A percentile compares a stretch with the other conserved stretches of the same genome.
phyloP scores from a whole-genome alignment of 768 basidiomycete genomes.

The Piloderma croceum region DNA sequence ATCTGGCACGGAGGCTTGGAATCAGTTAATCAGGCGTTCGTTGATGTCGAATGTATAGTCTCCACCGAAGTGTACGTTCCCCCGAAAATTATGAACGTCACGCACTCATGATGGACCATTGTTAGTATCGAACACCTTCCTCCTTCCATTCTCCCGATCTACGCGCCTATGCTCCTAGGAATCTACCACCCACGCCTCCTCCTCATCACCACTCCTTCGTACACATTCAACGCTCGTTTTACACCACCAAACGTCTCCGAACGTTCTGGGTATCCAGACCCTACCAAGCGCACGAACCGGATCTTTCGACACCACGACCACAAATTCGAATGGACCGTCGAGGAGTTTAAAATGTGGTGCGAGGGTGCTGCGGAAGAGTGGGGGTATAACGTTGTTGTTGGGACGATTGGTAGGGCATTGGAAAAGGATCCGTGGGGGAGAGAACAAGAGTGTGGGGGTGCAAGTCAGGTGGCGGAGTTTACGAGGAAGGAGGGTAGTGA shows the following conservation, averaged over 20 bases:
- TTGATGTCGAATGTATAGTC: constrained; percentile 65
- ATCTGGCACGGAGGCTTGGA: constrained; percentile 77
- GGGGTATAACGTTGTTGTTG: constrained; percentile 64
- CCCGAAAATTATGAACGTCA: too few species aligned
- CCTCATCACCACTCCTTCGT: constrained; percentile 82
- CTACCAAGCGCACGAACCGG: constrained; percentile 67
- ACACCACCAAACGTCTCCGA: constrained; percentile 44
- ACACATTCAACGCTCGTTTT: constrained; percentile 76
- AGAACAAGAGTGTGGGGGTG: constrained; percentile 57
- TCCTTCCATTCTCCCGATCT: constrained; percentile 48
- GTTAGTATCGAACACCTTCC: constrained; percentile 76
- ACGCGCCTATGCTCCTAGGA: constrained; percentile 70
- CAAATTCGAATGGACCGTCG: constrained; percentile 82
- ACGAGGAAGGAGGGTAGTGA: constrained; percentile 35
- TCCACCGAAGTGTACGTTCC: constrained; percentile 72
- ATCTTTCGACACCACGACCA: constrained; percentile 81
- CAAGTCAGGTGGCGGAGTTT: constrained; percentile 65
- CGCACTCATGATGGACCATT: constrained; percentile 5
- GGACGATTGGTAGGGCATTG: constrained; percentile 52
- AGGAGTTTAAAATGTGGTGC: constrained; percentile 71
- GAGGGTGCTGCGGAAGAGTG: constrained; percentile 48
- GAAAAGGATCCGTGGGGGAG: constrained; percentile 71
- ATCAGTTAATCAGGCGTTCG: constrained; percentile 57
- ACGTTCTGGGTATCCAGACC: constrained; percentile 58
- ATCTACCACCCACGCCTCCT: constrained; percentile 69